phyloP scores from a whole-genome alignment of 352 stramenopile genomes.

The Phytopythium ostracodes region DNA sequence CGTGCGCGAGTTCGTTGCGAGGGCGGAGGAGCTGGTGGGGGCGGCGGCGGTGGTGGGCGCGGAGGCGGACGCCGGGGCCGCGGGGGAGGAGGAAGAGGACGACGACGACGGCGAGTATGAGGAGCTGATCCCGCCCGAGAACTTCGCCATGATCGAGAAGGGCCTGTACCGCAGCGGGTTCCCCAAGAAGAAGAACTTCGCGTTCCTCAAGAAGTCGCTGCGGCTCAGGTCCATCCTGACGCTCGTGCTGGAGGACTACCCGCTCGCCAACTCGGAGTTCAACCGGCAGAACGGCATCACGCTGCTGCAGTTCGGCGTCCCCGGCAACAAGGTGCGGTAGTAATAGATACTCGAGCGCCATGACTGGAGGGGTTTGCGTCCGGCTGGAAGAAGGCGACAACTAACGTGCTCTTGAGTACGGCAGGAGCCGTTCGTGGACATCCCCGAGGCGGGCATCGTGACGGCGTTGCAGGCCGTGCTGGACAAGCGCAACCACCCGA shows the following conservation, averaged over 20 bases:
- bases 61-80: not conserved
- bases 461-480: constrained; percentile 70
- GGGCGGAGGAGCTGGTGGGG: not conserved
- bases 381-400: too few relatives aligned
- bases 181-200: constrained; percentile 89
- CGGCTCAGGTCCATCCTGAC: constrained; percentile 81
- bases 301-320: constrained; percentile 80
- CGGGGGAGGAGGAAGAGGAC: constrained; percentile 26
- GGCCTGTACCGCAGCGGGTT: constrained; percentile 87
- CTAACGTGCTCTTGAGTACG: too few relatives aligned
- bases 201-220: constrained; percentile 75
- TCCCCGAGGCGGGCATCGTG: constrained; percentile 76
- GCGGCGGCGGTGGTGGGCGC: not conserved
- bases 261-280: constrained; percentile 75
- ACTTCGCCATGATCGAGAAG: constrained; percentile 87
- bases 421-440: constrained; percentile 84
- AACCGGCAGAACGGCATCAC: constrained; percentile 77
- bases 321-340: constrained; percentile 78
- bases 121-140: constrained; percentile 83
- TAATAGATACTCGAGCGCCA: too few relatives aligned
- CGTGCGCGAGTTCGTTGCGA: not conserved
- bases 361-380: too few relatives aligned
- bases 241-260: constrained; percentile 86
- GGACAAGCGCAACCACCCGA: constrained; percentile 80
- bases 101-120: constrained; percentile 74